phyloP scores from a whole-genome alignment of 176 grass and related monocot genomes.

The Musa schizocarpa region DNA sequence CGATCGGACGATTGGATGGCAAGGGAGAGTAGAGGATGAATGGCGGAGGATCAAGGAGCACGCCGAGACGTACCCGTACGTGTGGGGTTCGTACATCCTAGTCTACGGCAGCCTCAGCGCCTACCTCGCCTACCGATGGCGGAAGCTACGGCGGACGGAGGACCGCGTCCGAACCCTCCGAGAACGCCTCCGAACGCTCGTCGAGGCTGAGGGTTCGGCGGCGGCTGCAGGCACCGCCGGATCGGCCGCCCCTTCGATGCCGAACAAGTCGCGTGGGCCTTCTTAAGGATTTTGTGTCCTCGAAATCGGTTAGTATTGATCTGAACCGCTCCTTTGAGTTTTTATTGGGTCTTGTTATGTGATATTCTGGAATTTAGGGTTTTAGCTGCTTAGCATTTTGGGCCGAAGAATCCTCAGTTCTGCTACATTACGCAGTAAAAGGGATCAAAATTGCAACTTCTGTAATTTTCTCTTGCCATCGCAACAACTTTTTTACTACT shows the following conservation, averaged over 20 bases:
- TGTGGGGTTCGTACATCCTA: slow-evolving; percentile 94
- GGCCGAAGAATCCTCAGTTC: too few relatives aligned
- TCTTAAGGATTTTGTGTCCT: neutral
- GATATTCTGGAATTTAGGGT: neutral
- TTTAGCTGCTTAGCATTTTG: too few relatives aligned
- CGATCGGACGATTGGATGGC: slow-evolving; percentile 6
- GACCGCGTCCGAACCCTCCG: slow-evolving; percentile 64
- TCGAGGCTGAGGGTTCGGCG: slow-evolving; percentile 41
- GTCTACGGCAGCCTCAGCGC: slow-evolving; percentile 69
- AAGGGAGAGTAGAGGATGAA: slow-evolving; percentile 44
- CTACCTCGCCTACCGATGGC: slow-evolving; percentile 63
- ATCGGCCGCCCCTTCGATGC: neutral
- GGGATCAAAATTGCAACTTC: too few relatives aligned
- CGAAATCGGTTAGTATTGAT: neutral
- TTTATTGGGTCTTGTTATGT: neutral
- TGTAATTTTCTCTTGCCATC: too few relatives aligned
- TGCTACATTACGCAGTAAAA: too few relatives aligned
- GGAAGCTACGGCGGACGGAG: slow-evolving; percentile 90
- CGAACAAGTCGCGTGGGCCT: neutral
- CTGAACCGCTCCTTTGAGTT: neutral
- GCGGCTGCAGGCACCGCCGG: neutral
- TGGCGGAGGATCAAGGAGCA: slow-evolving; percentile 76
- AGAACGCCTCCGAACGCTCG: slow-evolving; percentile 56
- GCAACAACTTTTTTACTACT: too few relatives aligned
- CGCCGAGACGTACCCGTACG: slow-evolving; percentile 91